Base-by-base conservation (phyloP, 139 green algal species). In the Ettlia oleoabundans region DNA sequence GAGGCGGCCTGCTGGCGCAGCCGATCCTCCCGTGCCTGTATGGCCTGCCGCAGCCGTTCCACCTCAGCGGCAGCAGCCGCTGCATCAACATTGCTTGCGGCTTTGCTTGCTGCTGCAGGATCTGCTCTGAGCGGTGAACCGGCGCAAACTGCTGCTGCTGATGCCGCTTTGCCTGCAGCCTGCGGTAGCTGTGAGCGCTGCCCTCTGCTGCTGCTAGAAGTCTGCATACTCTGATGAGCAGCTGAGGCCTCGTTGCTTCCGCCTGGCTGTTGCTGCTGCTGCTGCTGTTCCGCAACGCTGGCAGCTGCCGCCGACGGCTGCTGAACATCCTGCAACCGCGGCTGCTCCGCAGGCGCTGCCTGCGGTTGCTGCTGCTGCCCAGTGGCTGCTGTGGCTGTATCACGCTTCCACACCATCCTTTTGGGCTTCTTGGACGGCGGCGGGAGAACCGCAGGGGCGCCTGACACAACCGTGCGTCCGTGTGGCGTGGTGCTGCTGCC, bases 401-500 rank as follows among this genome's bases (percentile, higher is more conserved):
- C 73, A 1, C 73, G 73, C 53, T 80, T 80, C 73, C 73, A 80
- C 3, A 80, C 73, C 73, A 80, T 38, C 53, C 68, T 80, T 28
- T 68, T 80, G 35, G 73, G 73, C 73, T 68, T 68, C 35, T 80
- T 80, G 35, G 52, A 35, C 8, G 73, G 73, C 9, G 73, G 73
- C 51, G 73, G 73, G 10, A 80, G 73, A 22, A 80, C 73, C 10
- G 52, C 73, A 35, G 73, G 73, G 4, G 73, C 73, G 3, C 73
- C 73, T n/a, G 73, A 80, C 7, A 80, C 73, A 35, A 80, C 53
- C 26, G 73, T 80, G n/a, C 43, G 42, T 22, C 70, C 70, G 13
- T 52, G 19, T 15, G 70, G 10, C 4, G 52, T 30, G 6, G 26
- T 30, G n/a, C 42, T 22, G 42, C 70, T 42, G 70, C n/a, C 41